Evolutionary conservation across 768 basidiomycete genomes (phyloP), one percentile per base, ranked within the genome.

Genomic region (Tulasnella sp.): DNA sequence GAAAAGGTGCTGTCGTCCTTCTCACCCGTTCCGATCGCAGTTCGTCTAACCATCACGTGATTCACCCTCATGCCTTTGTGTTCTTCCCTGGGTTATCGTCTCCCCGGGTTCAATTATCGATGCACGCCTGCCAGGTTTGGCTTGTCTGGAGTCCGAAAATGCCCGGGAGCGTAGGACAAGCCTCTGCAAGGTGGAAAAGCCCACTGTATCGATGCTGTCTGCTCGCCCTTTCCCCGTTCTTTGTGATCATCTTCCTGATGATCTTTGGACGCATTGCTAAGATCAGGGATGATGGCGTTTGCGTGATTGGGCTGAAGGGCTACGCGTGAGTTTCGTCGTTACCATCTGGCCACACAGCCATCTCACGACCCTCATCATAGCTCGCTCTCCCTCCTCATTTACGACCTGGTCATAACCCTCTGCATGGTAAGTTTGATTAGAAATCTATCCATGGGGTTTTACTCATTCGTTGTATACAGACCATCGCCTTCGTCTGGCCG

Each of bases 281-380:
- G 14, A 34, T 64, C 37, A 17, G 68, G 39, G 5, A 45, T 6
- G 84, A 86, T 67, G 84, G 83, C 2, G 81, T 82, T 0, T 89
- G 88, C 78, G 82, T 86, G 3, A 87, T 88, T 72, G 88, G 88
- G 3, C 79, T 89, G 22, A 84, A 85, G 74, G 81, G 81, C 1
- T 80, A 83, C 8, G 85, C 85, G 81, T 81, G 52, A 39, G 81
- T 79, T 37, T 45, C 7, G 38, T 7, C 70, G 54, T 74, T 25
- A 0, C 67, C 25, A 39, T 67, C 39, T 19, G 36, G 29, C 42
- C n/a, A 3, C 29, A 14, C 19, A 38, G 29, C 72, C 25, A 42
- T 68, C 25, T 31, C 36, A 29, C 71, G 17, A 22, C 17, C 29
- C 34, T 40, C 15, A n/a, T n/a, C 0, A 22, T 71, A 80, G 79